These are phyloP conservation scores for Pichia sp. DNA, from an alignment of 1,139 yeast species.

Conservation along the genomic window DNA sequence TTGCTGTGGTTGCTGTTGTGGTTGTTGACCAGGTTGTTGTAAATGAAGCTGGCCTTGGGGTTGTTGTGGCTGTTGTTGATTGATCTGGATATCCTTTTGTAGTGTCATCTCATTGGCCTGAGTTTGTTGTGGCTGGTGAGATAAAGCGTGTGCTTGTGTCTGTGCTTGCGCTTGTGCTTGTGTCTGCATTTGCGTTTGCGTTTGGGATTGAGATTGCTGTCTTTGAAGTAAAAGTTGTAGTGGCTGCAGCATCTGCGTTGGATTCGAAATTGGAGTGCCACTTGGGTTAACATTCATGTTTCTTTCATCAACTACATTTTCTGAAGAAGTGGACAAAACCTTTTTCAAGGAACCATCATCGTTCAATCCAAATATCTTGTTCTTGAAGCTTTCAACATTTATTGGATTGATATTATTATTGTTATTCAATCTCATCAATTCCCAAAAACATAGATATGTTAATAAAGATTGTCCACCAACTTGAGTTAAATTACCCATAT, in stretches of 20 bases:
- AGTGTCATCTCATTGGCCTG: too few relatives aligned
- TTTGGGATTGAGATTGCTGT: conserved; percentile 2
- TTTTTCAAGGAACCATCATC: conserved; percentile 11
- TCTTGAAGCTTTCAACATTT: conserved; percentile 20
- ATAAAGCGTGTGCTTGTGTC: too few relatives aligned
- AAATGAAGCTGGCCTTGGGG: not conserved
- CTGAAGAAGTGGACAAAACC: too few relatives aligned
- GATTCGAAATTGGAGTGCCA: not conserved
- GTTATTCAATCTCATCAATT: conserved; percentile 29
- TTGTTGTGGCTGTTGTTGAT: too few relatives aligned
- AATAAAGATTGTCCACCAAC: conserved; percentile 48
- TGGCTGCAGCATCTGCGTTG: conserved; percentile 2
- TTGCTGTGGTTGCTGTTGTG: not conserved
- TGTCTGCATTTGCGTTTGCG: not conserved
- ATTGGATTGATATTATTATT: conserved; percentile 9
- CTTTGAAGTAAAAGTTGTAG: conserved; percentile 6
- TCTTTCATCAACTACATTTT: too few relatives aligned
- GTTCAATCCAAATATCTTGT: conserved; percentile 28
- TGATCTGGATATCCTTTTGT: too few relatives aligned
- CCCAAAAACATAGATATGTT: conserved; percentile 43
- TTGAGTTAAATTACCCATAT: conserved; percentile 26
- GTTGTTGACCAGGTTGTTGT: not conserved
- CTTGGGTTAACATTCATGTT: too few relatives aligned
- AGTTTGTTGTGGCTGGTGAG: too few relatives aligned
- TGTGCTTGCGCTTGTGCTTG: conserved; percentile 1